Conservation (phyloP, 2,329 filamentous ascomycete genomes). For the Colletotrichum australisinense region DNA sequence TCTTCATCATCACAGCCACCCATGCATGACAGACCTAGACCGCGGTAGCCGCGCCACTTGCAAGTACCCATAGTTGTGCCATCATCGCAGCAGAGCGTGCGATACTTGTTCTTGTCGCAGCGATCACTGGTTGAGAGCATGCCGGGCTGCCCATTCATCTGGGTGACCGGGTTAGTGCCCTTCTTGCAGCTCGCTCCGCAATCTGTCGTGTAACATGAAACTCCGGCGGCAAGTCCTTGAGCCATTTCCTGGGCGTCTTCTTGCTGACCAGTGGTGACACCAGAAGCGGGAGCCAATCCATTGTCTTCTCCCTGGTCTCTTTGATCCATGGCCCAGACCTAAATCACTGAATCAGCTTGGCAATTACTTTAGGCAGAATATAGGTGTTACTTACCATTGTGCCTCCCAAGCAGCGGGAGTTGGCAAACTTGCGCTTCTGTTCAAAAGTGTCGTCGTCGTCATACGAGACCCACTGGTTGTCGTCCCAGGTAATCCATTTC, state of each 20-base stretch:
- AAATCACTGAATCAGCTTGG: background rate
- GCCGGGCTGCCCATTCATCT: conserved; percentile 45
- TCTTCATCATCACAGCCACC: conserved; percentile 39
- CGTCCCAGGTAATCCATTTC: conserved; percentile 17
- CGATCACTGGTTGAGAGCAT: conserved; percentile 38
- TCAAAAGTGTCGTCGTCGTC: conserved; percentile 40
- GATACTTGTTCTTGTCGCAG: conserved; percentile 41
- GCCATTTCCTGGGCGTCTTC: conserved; percentile 12
- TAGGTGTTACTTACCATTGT: background rate
- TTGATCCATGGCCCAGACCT: background rate
- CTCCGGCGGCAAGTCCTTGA: conserved; percentile 12
- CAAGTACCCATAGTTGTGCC: conserved; percentile 41
- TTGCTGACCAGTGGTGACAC: conserved; percentile 19
- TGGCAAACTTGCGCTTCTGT: conserved; percentile 14
- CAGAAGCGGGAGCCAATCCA: background rate
- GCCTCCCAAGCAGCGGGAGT: conserved; percentile 18
- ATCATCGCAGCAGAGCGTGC: conserved; percentile 42
- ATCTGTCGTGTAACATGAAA: conserved; percentile 40
- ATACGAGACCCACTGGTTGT: conserved; percentile 43
- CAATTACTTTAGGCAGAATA: background rate
- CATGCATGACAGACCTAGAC: conserved; percentile 42
- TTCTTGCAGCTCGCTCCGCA: conserved; percentile 41
- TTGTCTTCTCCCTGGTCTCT: background rate
- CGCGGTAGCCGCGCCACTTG: conserved; percentile 43
- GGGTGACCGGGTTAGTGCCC: conserved; percentile 41